Evolutionary conservation across 108 stramenopile genomes (phyloP).

Genomic region (Skeletonema tropicum): DNA sequence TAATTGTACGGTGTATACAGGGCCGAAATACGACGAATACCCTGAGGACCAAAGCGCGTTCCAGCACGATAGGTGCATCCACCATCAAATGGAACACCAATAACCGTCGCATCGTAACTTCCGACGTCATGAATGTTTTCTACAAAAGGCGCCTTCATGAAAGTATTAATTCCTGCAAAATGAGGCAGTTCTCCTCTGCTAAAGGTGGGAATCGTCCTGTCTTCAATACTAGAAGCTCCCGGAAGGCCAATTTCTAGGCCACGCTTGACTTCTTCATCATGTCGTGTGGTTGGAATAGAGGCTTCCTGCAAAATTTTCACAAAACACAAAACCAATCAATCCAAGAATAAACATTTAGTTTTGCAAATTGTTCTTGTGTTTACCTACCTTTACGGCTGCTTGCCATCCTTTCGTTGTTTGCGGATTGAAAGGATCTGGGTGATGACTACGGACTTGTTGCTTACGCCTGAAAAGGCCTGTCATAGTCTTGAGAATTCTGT

Average conservation of each 20-base stretch:
- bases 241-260: constrained; percentile 70
- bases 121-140: constrained; percentile 68
- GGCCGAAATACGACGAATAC: constrained; percentile 79
- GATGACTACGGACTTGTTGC: constrained; percentile 53
- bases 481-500: too few species aligned
- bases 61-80: constrained; percentile 84
- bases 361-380: too few species aligned
- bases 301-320: constrained; percentile 27
- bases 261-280: constrained; percentile 54
- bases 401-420: constrained; percentile 81
- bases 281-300: constrained; percentile 59
- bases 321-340: too few species aligned
- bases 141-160: constrained; percentile 83
- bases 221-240: constrained; percentile 75
- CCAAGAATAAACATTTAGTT: too few species aligned
- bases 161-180: constrained; percentile 87
- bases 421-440: constrained; percentile 78
- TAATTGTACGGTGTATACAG: constrained; percentile 87
- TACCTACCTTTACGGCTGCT: constrained; percentile 61
- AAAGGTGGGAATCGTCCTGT: constrained; percentile 83
- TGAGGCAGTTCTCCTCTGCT: constrained; percentile 80
- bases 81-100: constrained; percentile 87
- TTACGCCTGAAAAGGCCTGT: too few species aligned
- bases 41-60: constrained; percentile 84
- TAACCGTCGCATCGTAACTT: constrained; percentile 71